phyloP scores from a whole-genome alignment of 805 yeast genomes.

The Candida alai region DNA sequence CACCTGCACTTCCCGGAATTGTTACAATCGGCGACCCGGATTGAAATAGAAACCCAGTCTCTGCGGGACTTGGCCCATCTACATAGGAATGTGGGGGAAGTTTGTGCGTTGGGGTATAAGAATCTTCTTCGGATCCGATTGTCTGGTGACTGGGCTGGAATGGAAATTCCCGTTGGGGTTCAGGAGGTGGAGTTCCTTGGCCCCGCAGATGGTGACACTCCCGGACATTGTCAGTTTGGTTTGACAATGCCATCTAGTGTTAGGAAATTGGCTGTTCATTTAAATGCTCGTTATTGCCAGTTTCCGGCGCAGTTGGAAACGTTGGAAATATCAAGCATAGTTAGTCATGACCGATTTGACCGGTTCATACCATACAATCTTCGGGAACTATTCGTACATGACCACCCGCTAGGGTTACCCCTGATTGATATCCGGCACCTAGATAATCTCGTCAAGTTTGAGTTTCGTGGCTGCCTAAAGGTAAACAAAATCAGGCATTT shows the following conservation, averaged over 20 bases:
- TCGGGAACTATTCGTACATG: too few relatives aligned
- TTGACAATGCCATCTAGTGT: too few relatives aligned
- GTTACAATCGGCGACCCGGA: not conserved
- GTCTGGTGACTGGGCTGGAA: not conserved
- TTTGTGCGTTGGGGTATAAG: slow-evolving; percentile 1
- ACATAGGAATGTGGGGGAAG: not conserved
- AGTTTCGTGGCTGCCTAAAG: slow-evolving; percentile 2
- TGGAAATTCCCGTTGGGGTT: not conserved
- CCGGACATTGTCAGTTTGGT: too few relatives aligned
- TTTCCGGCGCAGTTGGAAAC: not conserved
- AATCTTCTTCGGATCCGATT: slow-evolving; percentile 1
- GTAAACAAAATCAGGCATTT: not conserved
- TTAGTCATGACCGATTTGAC: too few relatives aligned
- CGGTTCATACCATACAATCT: too few relatives aligned
- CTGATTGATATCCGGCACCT: slow-evolving; percentile 3
- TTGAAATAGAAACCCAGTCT: slow-evolving; percentile 1
- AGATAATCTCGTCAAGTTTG: slow-evolving; percentile 1
- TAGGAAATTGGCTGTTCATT: not conserved
- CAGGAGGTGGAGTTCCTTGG: not conserved
- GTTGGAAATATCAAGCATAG: not conserved
- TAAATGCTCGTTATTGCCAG: too few relatives aligned
- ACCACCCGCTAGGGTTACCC: not conserved
- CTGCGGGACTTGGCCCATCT: not conserved
- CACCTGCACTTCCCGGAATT: not conserved
- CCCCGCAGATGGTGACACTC: too few relatives aligned